Evolutionary conservation across 441 rosid genomes (phyloP), one percentile per base, ranked within the genome.

Genomic region (California macrophylla): DNA sequence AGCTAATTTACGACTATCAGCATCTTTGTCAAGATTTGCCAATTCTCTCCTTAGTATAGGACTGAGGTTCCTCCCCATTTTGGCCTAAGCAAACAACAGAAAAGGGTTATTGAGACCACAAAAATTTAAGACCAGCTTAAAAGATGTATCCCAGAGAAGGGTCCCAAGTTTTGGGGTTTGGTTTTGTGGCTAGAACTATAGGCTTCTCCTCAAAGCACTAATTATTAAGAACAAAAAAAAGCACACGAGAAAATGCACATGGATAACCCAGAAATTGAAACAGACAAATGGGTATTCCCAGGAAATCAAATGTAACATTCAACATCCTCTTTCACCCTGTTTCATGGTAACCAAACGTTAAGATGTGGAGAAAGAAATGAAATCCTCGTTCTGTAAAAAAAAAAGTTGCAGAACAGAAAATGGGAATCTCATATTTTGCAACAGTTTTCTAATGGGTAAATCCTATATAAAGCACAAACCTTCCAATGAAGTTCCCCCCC

Each of bases 11-110:
- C 96, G 91, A 73, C 97, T 92, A 64, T 88, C 92, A 36, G 91
- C 84, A 77, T 89, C 99, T 79, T 88, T 92, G 70, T 92, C 97
- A 30, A 95, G 93, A 77, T 95, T 95, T 20, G 89, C 93, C 72
- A 92, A 67, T 62, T 92, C 97, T 73, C 86, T 81, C 67, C 86
- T 82, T 65, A 95, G 74, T 15, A 85, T 74, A 3, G 98, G 92
- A 72, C 85, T 89, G 28, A 89, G 86, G 84, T 85, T 88, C 79
- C 87, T 78, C 71, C 88, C 89, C 98, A 91, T 92, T 66, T 45
- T 34, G 56, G 45, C 81, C 93, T 90, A 73, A 72, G 21, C 71
- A 73, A 72, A 74, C 4, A 72, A 64, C 45, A 34, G 76, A 54
- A 65, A 62, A 26, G 28, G 52, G 52, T 45, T 45, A n/a, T n/a